Base-by-base conservation (phyloP, 805 yeast species). In the Suhomyces kilbournensis region DNA sequence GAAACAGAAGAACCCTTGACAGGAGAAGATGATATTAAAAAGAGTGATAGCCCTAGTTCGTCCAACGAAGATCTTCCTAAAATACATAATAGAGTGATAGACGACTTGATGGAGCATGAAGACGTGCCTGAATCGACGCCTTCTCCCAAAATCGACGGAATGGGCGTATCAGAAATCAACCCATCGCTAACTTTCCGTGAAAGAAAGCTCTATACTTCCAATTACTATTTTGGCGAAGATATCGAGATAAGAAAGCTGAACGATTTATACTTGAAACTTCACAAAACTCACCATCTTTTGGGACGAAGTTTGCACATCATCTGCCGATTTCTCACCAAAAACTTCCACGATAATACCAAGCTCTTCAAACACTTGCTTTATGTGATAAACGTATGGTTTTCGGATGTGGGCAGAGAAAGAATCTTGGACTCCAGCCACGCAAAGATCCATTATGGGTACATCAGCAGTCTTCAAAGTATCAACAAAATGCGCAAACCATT, bases 361-460 rank as follows among this genome's bases (percentile, higher is more conserved):
- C 64, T 87, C 5, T 79, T 85, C 63, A 82, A 82, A 55, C 80
- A 83, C 45, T 75, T 86, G 32, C 68, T 90, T 30, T 81, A 82
- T 60, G 84, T 86, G 3, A 64, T 86, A 44, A 83, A 86, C 55
- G 81, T 86, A 6, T 94, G 96, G 90, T 85, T 86, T 59, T 76
- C 86, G 23, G 94, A 90, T 62, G 86, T 86, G 23, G 96, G 96
- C 1, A 78, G 81, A 51, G 96, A 89, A 58, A 72, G 86, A 10
- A 67, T 85, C 0, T 77, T 84, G 47, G 84, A 78, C 42, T 71
- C 78, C 3, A 81, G 83, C 53, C 85, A 83, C 44, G 80, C 84
- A 4, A 71, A 72, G 35, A 73, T 85, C 32, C 81, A 82, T 46
- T 81, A 83, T 53, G 74, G 77, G 0, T 83, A 80, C 60, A 74